Conservation (phyloP, 352 stramenopile species). For the Pythium coloratum region DNA sequence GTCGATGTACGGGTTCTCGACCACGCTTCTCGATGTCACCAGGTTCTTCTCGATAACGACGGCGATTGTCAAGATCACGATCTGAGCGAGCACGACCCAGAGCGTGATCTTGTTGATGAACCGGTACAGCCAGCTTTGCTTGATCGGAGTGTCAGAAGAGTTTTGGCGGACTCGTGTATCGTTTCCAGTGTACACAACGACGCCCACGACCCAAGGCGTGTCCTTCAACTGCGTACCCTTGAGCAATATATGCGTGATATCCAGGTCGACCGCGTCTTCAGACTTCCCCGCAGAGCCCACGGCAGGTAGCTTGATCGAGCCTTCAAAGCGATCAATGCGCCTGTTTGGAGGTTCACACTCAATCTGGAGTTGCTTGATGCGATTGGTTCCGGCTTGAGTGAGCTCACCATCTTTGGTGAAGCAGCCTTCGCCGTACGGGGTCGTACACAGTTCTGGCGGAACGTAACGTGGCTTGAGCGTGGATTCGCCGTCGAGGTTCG, state of each 20-base stretch:
- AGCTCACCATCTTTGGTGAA: constrained; percentile 36
- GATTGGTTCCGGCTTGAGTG: constrained; percentile 15
- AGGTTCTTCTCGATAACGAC: constrained; percentile 49
- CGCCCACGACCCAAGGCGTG: constrained; percentile 28
- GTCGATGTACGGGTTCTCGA: constrained; percentile 46
- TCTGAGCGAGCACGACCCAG: constrained; percentile 69
- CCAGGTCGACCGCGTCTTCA: constrained; percentile 33
- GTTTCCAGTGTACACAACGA: constrained; percentile 86
- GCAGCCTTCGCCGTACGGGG: constrained; percentile 17
- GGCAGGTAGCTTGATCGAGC: constrained; percentile 44
- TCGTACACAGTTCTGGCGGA: constrained; percentile 36
- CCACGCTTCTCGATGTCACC: constrained; percentile 28
- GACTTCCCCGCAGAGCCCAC: constrained; percentile 1
- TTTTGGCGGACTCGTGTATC: constrained; percentile 90
- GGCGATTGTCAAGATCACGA: constrained; percentile 49
- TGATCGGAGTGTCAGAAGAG: constrained; percentile 67
- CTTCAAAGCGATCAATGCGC: constrained; percentile 83
- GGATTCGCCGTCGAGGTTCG: constrained; percentile 88
- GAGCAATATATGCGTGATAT: constrained; percentile 62
- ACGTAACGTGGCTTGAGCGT: constrained; percentile 83
- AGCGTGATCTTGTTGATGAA: constrained; percentile 86
- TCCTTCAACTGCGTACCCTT: constrained; percentile 31
- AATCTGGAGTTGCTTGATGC: constrained; percentile 27
- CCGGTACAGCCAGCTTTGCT: constrained; percentile 66
- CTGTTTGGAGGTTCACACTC: constrained; percentile 53